Evolutionary conservation across 495 filamentous ascomycete species (phyloP), one percentile per base, ranked within the genome.

Genomic region (Penicillium ochrochloron): DNA sequence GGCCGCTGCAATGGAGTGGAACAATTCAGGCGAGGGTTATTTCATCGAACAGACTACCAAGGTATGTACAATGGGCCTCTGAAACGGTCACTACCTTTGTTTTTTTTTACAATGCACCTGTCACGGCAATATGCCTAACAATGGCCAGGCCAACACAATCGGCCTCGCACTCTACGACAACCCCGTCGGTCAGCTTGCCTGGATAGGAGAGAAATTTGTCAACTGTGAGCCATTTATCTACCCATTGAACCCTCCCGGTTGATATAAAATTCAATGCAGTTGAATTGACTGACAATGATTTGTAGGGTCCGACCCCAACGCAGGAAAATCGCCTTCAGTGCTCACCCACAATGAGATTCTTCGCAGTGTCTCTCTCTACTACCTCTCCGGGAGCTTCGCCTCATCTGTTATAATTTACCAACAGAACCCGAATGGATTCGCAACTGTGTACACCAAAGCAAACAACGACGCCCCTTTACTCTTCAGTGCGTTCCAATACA

Each of bases 121-220:
- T 27, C 25, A 27, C 25, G 14, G 14, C 5, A 41, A 2, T 41
- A 1, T 41, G 37, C 37, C 37, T 34, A n/a, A 41, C 0, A 41
- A 41, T 41, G 37, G 17, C 37, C n/a, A 75, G 66, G 76, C 78
- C n/a, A 71, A 78, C 42, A 76, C 72, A 7, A 65, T 82, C 14
- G 76, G 76, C 3, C 66, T 77, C 25, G 76, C 75, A 1, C 59
- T 80, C 0, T 68, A 73, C 5, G 79, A 82, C 50, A 76, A 69
- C 23, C 79, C 78, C 0, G 58, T 80, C 5, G 78, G 78, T 0
- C 66, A 75, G 15, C 67, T 79, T 0, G 68, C 62, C 2, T 82
- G 79, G 77, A 60, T 77, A 7, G 72, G 76, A 0, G 75, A 77
- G 59, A 79, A 78, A 59, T 76, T 62, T 23, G n/a, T 62, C 21